Evolutionary conservation across 176 grass and related monocot species (phyloP).

Genomic region (Oryza glaberrima): DNA sequence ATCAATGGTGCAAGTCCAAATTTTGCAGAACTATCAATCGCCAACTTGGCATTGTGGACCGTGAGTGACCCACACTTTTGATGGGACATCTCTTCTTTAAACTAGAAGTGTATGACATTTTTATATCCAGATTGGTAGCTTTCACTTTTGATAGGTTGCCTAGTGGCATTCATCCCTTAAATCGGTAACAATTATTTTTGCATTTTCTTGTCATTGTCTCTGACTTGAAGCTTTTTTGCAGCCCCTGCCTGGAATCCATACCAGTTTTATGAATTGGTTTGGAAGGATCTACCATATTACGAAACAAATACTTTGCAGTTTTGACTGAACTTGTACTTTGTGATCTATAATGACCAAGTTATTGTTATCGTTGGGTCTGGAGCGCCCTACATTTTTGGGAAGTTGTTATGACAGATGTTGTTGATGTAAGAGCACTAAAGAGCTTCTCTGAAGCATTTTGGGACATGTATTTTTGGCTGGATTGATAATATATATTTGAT

Average conservation of each 20-base stretch:
- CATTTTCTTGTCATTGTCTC: neutral
- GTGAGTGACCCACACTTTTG: neutral
- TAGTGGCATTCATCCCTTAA: neutral
- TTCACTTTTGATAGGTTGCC: neutral
- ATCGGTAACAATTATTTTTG: neutral
- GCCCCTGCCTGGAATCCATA: constrained; percentile 31
- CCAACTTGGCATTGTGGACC: neutral
- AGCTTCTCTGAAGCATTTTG: constrained; percentile 14
- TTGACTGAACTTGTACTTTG: neutral
- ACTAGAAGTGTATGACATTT: constrained; percentile 18
- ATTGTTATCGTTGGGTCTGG: neutral
- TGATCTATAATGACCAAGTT: neutral
- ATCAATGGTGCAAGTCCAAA: neutral
- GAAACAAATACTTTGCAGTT: constrained; percentile 21
- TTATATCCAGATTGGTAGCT: constrained; percentile 24
- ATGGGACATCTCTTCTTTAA: neutral
- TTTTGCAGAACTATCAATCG: neutral
- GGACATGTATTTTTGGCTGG: constrained; percentile 2
- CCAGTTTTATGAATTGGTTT: constrained; percentile 1
- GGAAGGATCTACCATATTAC: constrained; percentile 13
- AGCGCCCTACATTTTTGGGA: neutral
- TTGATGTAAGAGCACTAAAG: constrained; percentile 12
- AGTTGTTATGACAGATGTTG: constrained; percentile 5
- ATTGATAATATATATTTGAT: constrained; percentile 11
- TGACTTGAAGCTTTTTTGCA: constrained; percentile 32